Evolutionary conservation across 2,329 filamentous ascomycete genomes (phyloP), one percentile per base, ranked within the genome.

Genomic region (Ophiocordyceps unilateralis): DNA sequence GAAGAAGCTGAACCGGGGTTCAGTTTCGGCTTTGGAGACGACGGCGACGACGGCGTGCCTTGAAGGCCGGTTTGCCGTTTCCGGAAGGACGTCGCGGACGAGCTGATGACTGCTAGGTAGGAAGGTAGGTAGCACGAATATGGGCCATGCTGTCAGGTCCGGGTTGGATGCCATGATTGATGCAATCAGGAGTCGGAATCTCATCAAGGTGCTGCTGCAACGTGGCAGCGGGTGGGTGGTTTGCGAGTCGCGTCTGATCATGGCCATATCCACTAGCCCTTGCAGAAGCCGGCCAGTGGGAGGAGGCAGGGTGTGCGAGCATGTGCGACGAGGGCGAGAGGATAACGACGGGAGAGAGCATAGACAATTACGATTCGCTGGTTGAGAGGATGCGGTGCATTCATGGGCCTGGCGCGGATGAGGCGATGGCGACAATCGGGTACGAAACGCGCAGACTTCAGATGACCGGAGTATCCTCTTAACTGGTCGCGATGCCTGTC

Each of bases 1-100:
- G 58, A 60, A 44, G 55, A 63, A 41, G 58, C 59, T 43, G 55
- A 63, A 50, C 55, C 41, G 15, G 62, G 64, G 4, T 74, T 74
- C 47, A 74, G 70, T 49, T 76, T 76, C 53, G 69, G 69, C 0
- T 75, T 76, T 54, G 70, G 67, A 15, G 62, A 57, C 34, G 65
- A 62, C 17, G 62, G 67, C 32, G 65, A 68, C 22, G 66, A 67
- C 10, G 68, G 71, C 8, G 37, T 30, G 17, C n/a, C 39, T 32
- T 20, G 39, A 41, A 22, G 32, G 32, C n/a, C 32, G 32, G 32
- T 9, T 34, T 17, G 5, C 32, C 32, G 15, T 34, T 34, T 34
- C 4, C n/a, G 32, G 32, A 34, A 5, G 32, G n/a, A n/a, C n/a
- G n/a, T n/a, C n/a, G n/a, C n/a, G n/a, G n/a, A n/a, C n/a, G n/a